Evolutionary conservation across 2,329 filamentous ascomycete species (phyloP).

Genomic region (Arthroderma sp.): DNA sequence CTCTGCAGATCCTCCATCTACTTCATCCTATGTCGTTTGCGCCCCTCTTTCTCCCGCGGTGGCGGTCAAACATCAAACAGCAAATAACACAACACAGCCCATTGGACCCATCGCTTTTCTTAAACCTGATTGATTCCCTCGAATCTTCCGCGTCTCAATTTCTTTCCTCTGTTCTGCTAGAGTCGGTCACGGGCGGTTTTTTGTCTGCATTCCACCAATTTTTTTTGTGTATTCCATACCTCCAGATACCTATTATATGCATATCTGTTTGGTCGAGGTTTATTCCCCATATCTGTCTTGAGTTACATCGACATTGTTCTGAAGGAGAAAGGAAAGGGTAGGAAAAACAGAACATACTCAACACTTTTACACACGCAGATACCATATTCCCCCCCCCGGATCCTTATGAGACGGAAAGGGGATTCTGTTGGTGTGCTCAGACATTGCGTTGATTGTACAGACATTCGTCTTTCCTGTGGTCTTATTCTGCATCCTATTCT

Average conservation of each 20-base stretch:
- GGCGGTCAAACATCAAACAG: background rate
- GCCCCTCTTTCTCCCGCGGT: background rate
- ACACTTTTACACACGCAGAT: background rate
- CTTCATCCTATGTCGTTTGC: background rate
- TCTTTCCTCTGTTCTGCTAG: conserved; percentile 2
- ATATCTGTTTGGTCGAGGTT: background rate
- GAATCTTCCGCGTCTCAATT: background rate
- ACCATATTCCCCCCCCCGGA: background rate
- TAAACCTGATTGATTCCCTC: background rate
- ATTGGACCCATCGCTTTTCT: background rate
- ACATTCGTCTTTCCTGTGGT: background rate
- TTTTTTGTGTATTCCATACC: conserved; percentile 1
- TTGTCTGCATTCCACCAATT: background rate
- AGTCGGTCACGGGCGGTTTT: background rate
- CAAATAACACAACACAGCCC: background rate
- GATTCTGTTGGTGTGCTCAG: background rate
- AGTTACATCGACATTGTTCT: background rate
- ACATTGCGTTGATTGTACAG: background rate
- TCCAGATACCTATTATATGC: background rate
- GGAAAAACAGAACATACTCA: background rate
- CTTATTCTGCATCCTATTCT: background rate
- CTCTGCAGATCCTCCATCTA: background rate
- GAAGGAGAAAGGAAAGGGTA: background rate
- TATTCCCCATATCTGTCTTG: background rate
- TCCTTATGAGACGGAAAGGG: background rate